Conservation (phyloP, 2,329 filamentous ascomycete genomes). For the Sporothrix euskadiensis region DNA sequence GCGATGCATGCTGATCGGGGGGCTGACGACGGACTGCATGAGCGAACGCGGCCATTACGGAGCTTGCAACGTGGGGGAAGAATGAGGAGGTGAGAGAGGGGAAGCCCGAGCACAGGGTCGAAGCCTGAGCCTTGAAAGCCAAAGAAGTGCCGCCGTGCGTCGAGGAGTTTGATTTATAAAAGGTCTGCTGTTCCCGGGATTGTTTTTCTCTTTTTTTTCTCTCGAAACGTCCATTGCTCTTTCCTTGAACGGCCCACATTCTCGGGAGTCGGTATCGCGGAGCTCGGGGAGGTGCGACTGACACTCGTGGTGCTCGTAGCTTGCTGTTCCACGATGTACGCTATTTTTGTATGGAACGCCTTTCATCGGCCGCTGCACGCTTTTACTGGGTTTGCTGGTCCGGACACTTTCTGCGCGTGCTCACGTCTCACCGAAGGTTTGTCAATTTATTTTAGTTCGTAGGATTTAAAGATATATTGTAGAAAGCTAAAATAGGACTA, state of each 20-base stretch:
- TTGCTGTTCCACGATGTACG: not conserved
- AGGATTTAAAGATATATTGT: not conserved
- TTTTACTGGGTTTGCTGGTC: not conserved
- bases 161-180: not conserved
- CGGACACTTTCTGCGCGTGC: constrained; percentile 1
- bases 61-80: constrained; percentile 13
- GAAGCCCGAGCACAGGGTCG: not conserved
- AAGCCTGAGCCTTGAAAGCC: not conserved
- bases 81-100: not conserved
- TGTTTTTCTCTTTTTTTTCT: no score
- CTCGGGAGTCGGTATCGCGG: constrained; percentile 18
- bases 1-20: constrained; percentile 24
- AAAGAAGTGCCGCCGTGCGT: not conserved
- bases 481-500: not conserved
- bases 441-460: not conserved
- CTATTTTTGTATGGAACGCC: not conserved
- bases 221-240: not conserved
- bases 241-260: not conserved
- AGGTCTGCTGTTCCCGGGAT: not conserved
- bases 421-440: not conserved
- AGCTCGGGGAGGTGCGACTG: constrained; percentile 18
- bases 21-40: not conserved
- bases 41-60: constrained; percentile 3
- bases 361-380: not conserved
- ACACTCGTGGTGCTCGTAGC: not conserved